Evolutionary conservation across 176 grass and related monocot species (phyloP), one percentile per base, ranked within the genome.

Genomic region (Musa beccarii): DNA sequence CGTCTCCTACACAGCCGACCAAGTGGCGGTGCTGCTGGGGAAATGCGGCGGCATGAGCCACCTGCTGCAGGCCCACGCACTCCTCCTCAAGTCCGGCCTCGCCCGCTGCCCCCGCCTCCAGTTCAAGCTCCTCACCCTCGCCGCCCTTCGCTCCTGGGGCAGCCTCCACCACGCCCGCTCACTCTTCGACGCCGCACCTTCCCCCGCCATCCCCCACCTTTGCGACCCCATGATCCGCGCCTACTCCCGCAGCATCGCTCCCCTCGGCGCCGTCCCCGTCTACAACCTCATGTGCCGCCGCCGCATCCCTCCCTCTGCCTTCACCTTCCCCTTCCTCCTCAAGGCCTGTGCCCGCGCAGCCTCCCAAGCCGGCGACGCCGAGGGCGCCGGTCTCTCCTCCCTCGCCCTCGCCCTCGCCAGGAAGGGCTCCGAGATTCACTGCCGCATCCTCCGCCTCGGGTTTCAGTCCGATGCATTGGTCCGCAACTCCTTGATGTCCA

Each of bases 291-390:
- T 78, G 62, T 81, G 80, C 68, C 68, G 56, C 20, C 26, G 68
- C 53, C 62, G 79, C 73, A 10, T 82, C 57, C 73, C 67, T 11
- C 81, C 87, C 23, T 75, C 81, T 9, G 79, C 78, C 50, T 84
- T 86, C 67, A 54, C 81, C 24, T 90, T 88, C 74, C 85, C 92
- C 0, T 84, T 86, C 5, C 84, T 96, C 7, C 75, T 96, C 80
- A 96, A 89, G 67, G 88, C 92, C 8, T 92, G 92, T 20, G 82
- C 71, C 20, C 85, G 89, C 11, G 80, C 89, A 13, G 84, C 89
- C 78, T 73, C 49, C 15, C 64, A 74, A 13, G 53, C 70, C 70
- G 49, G 52, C 25, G 13, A 12, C n/a, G 10, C 19, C 51, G 71
- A 15, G 17, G 57, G 26, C 23, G 24, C 63, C 11, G 21, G 10